These are phyloP conservation scores for Coccomyxa sp. DNA, from an alignment of 139 green algal genomes.

Conservation along the genomic window DNA sequence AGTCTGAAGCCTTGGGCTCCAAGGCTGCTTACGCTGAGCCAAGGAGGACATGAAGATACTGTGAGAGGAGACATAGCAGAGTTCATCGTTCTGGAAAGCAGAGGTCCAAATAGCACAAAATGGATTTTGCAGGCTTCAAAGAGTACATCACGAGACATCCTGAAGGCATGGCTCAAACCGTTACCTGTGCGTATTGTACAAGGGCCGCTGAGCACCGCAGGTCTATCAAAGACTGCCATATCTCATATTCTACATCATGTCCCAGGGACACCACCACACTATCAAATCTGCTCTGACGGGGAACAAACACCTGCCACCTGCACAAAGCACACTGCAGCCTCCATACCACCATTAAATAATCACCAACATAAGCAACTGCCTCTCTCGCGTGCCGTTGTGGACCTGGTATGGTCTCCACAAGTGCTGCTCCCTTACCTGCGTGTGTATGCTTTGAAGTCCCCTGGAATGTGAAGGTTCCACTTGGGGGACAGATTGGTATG, in stretches of 20 bases:
- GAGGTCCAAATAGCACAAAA: background rate
- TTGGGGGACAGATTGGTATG: slow-evolving; percentile 43
- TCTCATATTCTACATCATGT: slow-evolving; percentile 8
- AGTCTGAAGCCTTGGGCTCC: too few relatives aligned
- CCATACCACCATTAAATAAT: background rate
- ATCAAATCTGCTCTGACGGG: slow-evolving; percentile 3
- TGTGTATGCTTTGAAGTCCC: slow-evolving; percentile 9
- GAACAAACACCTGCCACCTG: slow-evolving; percentile 12
- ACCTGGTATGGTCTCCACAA: background rate
- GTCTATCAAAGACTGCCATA: background rate
- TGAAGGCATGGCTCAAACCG: background rate
- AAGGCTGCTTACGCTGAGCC: too few relatives aligned
- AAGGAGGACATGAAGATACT: too few relatives aligned
- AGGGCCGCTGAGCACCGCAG: slow-evolving; percentile 8
- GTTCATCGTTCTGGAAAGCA: background rate
- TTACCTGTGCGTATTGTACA: background rate
- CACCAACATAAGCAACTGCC: background rate
- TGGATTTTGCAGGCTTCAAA: background rate
- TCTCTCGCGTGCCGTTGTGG: background rate
- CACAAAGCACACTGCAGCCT: background rate
- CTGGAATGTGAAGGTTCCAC: slow-evolving; percentile 21
- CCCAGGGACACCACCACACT: background rate
- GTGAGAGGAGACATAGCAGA: too few relatives aligned
- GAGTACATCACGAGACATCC: background rate
- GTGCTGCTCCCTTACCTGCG: slow-evolving; percentile 2